Percentiles rank a stretch among this genome's conserved stretches.
These are phyloP conservation scores for Globisporangium apiculatum DNA, from an alignment of 352 stramenopile genomes.

Conservation along the genomic window DNA sequence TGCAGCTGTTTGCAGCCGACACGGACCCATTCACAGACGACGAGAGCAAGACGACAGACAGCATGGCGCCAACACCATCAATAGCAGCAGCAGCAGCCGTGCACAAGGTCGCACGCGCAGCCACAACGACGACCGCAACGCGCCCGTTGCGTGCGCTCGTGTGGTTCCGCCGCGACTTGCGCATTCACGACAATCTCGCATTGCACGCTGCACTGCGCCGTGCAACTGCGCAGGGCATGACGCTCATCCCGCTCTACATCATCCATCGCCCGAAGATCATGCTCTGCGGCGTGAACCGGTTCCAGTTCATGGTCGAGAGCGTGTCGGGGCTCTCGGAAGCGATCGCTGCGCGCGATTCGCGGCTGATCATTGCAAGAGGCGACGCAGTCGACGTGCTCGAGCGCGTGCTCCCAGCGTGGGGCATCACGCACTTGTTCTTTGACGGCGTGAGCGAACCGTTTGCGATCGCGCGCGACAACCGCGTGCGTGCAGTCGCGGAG, in stretches of 20 bases:
- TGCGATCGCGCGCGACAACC: conserved; percentile 70
- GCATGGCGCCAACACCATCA: neutral
- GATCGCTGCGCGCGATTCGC: conserved; percentile 50
- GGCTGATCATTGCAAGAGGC: conserved; percentile 68
- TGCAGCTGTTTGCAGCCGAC: neutral
- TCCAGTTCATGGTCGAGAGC: conserved; percentile 93
- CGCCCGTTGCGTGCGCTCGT: conserved; percentile 43
- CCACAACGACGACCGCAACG: neutral
- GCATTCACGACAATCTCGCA: conserved; percentile 95
- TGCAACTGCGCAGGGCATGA: conserved; percentile 14
- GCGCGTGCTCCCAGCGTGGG: conserved; percentile 75
- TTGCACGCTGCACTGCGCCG: conserved; percentile 69
- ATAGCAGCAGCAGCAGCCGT: neutral
- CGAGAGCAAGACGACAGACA: neutral
- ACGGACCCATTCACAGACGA: neutral
- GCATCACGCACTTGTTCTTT: conserved; percentile 88
- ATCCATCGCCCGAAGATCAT: conserved; percentile 85
- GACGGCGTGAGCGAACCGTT: conserved; percentile 91
- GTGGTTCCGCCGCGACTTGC: conserved; percentile 95
- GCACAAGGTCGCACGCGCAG: too few species aligned
- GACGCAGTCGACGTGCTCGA: conserved; percentile 77
- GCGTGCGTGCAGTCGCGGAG: conserved; percentile 44
- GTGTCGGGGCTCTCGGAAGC: conserved; percentile 76
- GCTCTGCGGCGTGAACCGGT: conserved; percentile 69
- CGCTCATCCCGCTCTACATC: conserved; percentile 86